Evolutionary conservation across 2,329 filamentous ascomycete genomes (phyloP).

Genomic region (Tolypocladium sp.): DNA sequence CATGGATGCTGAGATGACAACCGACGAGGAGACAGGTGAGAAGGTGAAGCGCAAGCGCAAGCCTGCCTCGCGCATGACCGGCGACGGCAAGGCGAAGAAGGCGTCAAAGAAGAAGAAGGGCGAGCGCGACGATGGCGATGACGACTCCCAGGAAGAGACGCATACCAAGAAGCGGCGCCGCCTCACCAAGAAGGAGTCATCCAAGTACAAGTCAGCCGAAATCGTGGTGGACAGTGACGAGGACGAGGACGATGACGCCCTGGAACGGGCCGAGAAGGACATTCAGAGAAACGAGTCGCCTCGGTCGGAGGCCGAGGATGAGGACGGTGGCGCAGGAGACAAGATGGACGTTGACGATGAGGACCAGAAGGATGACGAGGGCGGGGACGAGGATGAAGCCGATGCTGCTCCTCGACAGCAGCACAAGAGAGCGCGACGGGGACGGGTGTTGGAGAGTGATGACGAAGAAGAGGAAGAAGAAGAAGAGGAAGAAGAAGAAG

Average conservation of each 20-base stretch:
- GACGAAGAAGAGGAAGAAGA: slow-evolving; percentile 31
- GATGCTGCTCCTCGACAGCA: slow-evolving; percentile 25
- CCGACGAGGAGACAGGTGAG: slow-evolving; percentile 74
- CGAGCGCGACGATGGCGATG: slow-evolving; percentile 26
- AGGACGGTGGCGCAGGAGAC: slow-evolving; percentile 27
- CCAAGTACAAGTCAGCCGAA: slow-evolving; percentile 81
- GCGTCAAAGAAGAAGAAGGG: slow-evolving; percentile 46
- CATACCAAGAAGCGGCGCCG: slow-evolving; percentile 54
- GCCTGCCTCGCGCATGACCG: slow-evolving; percentile 26
- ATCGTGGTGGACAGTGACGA: slow-evolving; percentile 71
- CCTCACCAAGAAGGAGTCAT: slow-evolving; percentile 37
- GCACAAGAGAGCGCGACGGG: slow-evolving; percentile 38
- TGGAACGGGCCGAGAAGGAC: slow-evolving; percentile 36
- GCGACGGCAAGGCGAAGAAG: slow-evolving; percentile 34
- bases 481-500: slow-evolving; percentile 10
- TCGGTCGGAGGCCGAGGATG: slow-evolving; percentile 25
- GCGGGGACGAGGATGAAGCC: slow-evolving; percentile 38
- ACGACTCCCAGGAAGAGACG: slow-evolving; percentile 31
- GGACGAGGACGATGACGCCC: slow-evolving; percentile 35
- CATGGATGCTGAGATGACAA: slow-evolving; percentile 67
- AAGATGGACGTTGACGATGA: slow-evolving; percentile 44
- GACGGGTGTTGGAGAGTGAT: slow-evolving; percentile 45
- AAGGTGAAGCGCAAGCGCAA: slow-evolving; percentile 71
- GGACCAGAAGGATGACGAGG: slow-evolving; percentile 33
- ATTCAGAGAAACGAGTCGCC: slow-evolving; percentile 27